Base-by-base conservation (phyloP, 2,329 filamentous ascomycete species). In the Trichoderma semiorbis region DNA sequence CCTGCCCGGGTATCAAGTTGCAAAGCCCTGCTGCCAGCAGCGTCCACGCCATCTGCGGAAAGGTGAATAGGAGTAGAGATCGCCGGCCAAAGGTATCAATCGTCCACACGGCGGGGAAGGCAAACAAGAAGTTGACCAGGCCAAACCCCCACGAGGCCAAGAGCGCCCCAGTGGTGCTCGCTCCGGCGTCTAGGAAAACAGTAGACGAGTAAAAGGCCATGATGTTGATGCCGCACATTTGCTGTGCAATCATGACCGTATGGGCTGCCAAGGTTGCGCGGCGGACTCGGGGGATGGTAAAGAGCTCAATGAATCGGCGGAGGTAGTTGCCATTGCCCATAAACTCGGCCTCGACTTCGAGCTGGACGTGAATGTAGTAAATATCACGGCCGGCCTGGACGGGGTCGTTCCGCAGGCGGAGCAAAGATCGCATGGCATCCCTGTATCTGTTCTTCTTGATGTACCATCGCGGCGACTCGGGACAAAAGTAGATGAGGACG, bases 201-300 rank as follows among this genome's bases (percentile, higher is more conserved):
- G 89, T 90, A 0, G 89, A 90, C 0, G 89, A 91, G 80, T 94
- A 94, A 79, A 94, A 94, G 1, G 91, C 90, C 70, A 94, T 91
- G 71, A 93, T 92, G 78, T 93, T 93, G 79, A 92, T 87, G 66
- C 81, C 87, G 75, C 90, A 92, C 87, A 92, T 90, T 79, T 92
- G 90, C 79, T 92, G 91, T 0, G 89, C 90, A 76, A 92, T 90
- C 93, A 97, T 97, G 75, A 95, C 92, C 1, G 90, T 89, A 74
- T 90, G 92, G 1, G 93, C 92, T 7, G 93, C 93, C 34, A 92
- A 85, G 4, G 90, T 95, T 3, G 94, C 94, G 53, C 91, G 87
- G 16, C 91, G 87, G 12, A 92, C 84, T 61, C 92, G 87, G 1
- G 91, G 90, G 71, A 93, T 86, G 12, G 89, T 92, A 77, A 93